Evolutionary conservation across 163 green algal genomes (phyloP).

Genomic region (Scenedesmus sp.): DNA sequence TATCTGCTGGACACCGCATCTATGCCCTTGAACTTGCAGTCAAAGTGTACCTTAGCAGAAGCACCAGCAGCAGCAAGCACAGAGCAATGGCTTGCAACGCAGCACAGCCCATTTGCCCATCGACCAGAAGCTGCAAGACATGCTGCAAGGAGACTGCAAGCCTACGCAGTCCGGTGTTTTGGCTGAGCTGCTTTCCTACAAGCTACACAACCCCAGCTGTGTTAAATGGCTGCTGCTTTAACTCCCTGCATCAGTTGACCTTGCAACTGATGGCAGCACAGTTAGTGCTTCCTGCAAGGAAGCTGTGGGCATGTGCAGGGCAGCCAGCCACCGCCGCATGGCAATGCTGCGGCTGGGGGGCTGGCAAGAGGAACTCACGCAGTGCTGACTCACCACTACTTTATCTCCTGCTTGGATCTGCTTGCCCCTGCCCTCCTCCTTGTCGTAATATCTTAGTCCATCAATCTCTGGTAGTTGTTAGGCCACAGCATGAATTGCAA

Average conservation of each 20-base stretch:
- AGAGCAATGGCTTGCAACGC: neutral
- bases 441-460: constrained; percentile 78
- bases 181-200: neutral
- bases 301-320: neutral
- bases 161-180: neutral
- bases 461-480: constrained; percentile 57
- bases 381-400: constrained; percentile 65
- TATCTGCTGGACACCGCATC: constrained; percentile 85
- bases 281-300: neutral
- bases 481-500: neutral
- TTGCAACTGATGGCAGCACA: neutral
- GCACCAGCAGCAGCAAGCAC: neutral
- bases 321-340: neutral
- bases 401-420: constrained; percentile 67
- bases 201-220: neutral
- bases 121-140: neutral
- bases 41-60: constrained; percentile 84
- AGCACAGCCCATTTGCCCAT: neutral
- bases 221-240: neutral
- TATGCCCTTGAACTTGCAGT: constrained; percentile 87
- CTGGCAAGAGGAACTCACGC: too few species aligned
- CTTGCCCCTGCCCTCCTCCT: constrained; percentile 69
- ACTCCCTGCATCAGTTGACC: neutral
- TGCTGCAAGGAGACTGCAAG: neutral
- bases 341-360: neutral